Base-by-base conservation (phyloP, 2,329 filamentous ascomycete species). In the Sphaerulina populicola region DNA sequence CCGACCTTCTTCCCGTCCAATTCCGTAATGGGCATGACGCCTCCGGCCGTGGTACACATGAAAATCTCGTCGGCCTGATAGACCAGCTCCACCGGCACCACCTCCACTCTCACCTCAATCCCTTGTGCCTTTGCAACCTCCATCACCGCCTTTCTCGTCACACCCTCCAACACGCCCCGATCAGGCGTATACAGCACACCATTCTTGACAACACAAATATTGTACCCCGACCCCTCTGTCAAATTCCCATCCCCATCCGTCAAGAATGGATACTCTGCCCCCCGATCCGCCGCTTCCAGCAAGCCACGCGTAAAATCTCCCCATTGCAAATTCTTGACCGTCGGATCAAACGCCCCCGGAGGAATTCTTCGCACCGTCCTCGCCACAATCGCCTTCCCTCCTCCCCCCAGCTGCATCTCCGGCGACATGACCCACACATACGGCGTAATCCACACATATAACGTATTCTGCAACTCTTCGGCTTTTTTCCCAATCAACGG, bases 11-110 rank as follows among this genome's bases (percentile, higher is more conserved):
- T 56, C 0, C 69, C 74, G 57, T 78, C 75, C 2, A 77, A 61
- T 0, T 47, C 53, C 0, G 72, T 75, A 23, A 78, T 75, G 0
- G 74, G 75, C 74, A 77, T 77, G 14, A 77, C 69, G 0, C 75
- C 75, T 1, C 75, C 75, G 0, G 75, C 75, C 11, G 75, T 77
- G 0, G 75, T 77, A 53, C 69, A 76, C 74, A 77, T 76, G 29
- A 78, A 71, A 4, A 77, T 68, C 63, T 78, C 75, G 50, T 78
- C 75, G 0, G 65, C 62, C 6, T 68, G 45, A 42, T 75, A 77
- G 0, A 64, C 67, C 33, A 66, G 8, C 11, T 72, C 66, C 0
- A 74, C 62, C 0, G 73, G 73, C 3, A 77, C 71, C 23, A 66
- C 52, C 57, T 75, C 70, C 27, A 71, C 47, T 3, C 64, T 67